Evolutionary conservation across 345 rosid species (phyloP).

Genomic region (Hirschfeldia incana): DNA sequence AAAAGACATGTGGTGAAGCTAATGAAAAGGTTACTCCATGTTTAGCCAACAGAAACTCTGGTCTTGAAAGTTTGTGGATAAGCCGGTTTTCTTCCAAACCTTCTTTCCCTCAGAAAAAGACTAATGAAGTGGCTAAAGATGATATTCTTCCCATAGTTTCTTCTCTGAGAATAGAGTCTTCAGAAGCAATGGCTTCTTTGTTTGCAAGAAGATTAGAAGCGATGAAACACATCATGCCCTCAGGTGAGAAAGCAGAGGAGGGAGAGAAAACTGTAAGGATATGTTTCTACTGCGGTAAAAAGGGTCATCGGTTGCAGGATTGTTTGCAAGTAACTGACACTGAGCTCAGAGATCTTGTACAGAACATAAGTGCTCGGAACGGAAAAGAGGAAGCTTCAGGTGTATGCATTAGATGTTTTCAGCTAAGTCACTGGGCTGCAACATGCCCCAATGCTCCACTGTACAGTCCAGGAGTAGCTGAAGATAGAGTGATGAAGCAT

Average conservation of each 20-base stretch:
- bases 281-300: constrained; percentile 77
- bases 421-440: constrained; percentile 78
- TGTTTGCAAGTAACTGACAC: constrained; percentile 63
- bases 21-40: constrained; percentile 41
- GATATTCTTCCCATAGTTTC: constrained; percentile 37
- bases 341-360: constrained; percentile 61
- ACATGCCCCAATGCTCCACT: constrained; percentile 54
- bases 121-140: not conserved
- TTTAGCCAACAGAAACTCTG: constrained; percentile 46
- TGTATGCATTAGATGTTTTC: constrained; percentile 68
- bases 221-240: constrained; percentile 49
- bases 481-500: constrained; percentile 17
- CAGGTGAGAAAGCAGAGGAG: constrained; percentile 28
- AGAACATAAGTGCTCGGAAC: constrained; percentile 42
- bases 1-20: constrained; percentile 28
- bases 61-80: constrained; percentile 69
- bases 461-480: constrained; percentile 33
- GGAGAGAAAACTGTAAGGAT: constrained; percentile 9
- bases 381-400: constrained; percentile 46
- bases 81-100: constrained; percentile 62
- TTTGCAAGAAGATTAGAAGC: constrained; percentile 79
- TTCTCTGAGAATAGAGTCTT: constrained; percentile 45
- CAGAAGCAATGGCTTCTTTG: constrained; percentile 64
- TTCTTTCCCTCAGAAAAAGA: constrained; percentile 34
- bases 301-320: constrained; percentile 59